Evolutionary conservation across 352 stramenopile species (phyloP), one percentile per base, ranked within the genome.

Genomic region (Globisporangium lucens): DNA sequence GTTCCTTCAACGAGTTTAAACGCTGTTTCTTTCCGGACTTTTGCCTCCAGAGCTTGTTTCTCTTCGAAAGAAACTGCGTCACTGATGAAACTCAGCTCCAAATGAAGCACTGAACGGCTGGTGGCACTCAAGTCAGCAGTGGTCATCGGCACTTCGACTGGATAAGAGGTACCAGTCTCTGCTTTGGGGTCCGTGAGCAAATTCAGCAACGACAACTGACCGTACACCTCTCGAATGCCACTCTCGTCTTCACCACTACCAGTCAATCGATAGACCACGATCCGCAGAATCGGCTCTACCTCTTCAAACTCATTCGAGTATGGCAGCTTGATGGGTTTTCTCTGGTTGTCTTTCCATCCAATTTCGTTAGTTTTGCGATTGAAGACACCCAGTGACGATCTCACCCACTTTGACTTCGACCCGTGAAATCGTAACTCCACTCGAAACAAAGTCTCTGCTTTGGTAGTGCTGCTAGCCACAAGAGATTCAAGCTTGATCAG

Each of bases 1-100:
- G 77, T 75, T 10, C 79, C 79, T 66, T 82, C 75, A 1, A 75
- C 79, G 3, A 87, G 60, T 4, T 69, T 15, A 3, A 87, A 58
- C 2, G 72, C 61, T 38, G 65, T 67, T 24, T 63, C 61, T n/a
- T 70, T 22, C 27, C 70, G 63, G 4, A 59, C 52, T 47, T 77
- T 59, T 12, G 56, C 56, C 5, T 73, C 49, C 9, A 71, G 65
- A 2, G 63, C 63, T 43, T 77, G 55, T 0, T 70, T 57, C 33
- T 77, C 69, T 24, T 77, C 74, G 8, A 70, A 70, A 3, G 68
- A 72, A 7, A 72, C 43, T 9, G 69, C 57, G 1, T 67, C 56
- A 3, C 59, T 53, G 8, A 70, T 24, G 55, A 83, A 83, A 20
- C 59, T 66, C 0, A 79, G 33, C 8, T 66, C 52, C 12, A 76